A percentile compares a stretch with the other conserved stretches of the same genome.
phyloP scores from a whole-genome alignment of 78 protist genomes.

The Pigoraptor vietnamica region DNA sequence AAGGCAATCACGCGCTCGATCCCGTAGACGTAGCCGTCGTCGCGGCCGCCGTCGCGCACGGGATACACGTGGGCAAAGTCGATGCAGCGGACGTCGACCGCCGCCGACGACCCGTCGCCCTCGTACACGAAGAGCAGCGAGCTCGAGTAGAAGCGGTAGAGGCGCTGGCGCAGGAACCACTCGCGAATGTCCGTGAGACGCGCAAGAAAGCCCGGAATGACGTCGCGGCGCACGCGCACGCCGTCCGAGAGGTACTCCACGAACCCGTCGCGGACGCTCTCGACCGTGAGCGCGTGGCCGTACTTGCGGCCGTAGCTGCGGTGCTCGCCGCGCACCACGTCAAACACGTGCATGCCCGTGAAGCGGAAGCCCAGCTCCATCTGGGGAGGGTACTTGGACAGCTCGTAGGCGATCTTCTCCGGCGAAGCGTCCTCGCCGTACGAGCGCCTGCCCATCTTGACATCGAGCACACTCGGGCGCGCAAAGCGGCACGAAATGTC shows the following conservation, averaged over 20 bases:
- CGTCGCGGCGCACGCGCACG: not conserved
- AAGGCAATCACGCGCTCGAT: no score
- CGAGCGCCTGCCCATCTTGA: not conserved
- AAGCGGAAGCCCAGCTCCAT: not conserved
- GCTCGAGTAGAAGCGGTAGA: not conserved
- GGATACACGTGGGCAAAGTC: not conserved
- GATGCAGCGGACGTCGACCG: not conserved
- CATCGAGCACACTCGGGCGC: not conserved
- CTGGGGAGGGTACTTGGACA: not conserved
- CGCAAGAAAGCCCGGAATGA: not conserved
- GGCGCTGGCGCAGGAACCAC: not conserved
- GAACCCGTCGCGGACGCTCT: not conserved
- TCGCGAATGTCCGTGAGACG: not conserved
- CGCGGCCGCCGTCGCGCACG: not conserved
- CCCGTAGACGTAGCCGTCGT: not conserved
- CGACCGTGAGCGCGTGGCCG: not conserved
- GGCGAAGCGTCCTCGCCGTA: not conserved
- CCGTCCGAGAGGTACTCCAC: not conserved
- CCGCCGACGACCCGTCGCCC: not conserved
- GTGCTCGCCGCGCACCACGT: not conserved
- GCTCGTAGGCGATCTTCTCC: not conserved
- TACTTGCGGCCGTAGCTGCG: not conserved
- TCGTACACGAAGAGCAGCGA: not conserved
- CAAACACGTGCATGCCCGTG: not conserved
- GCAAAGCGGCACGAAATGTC: not conserved